Conservation (phyloP, 2,329 filamentous ascomycete genomes). For the Pseudogymnoascus sp. region DNA sequence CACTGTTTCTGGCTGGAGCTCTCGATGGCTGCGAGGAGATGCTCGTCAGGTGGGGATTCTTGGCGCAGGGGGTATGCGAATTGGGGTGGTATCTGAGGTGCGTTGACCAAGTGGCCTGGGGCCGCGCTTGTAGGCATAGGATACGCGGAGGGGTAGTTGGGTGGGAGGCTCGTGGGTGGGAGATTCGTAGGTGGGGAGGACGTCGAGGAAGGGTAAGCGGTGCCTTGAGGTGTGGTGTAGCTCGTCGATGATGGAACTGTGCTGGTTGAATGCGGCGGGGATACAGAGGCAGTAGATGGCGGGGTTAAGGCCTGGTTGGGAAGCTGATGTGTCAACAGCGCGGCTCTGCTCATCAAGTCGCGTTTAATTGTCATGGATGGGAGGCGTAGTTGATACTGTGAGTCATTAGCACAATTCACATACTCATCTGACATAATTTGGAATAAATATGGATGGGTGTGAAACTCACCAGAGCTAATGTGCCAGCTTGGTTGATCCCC, state of each 20-base stretch:
- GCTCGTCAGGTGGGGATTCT: background rate
- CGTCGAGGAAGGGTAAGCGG: background rate
- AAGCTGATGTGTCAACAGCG: background rate
- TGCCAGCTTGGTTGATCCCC: slow-evolving; percentile 51
- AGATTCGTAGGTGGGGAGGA: background rate
- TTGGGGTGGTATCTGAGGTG: background rate
- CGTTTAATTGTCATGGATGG: slow-evolving; percentile 56
- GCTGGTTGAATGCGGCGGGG: slow-evolving; percentile 4
- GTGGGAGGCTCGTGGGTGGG: background rate
- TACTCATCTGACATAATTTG: slow-evolving; percentile 8
- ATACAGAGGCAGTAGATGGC: background rate
- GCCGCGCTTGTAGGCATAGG: background rate
- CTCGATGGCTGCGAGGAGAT: background rate
- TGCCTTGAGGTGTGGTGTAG: background rate
- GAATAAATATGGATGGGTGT: background rate
- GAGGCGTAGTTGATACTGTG: slow-evolving; percentile 48
- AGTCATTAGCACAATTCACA: background rate
- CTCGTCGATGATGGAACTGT: background rate
- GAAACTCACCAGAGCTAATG: slow-evolving; percentile 44
- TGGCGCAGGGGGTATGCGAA: background rate
- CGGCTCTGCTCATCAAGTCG: slow-evolving; percentile 35
- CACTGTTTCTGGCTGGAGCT: background rate
- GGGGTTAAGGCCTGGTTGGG: background rate
- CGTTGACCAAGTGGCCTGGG: background rate
- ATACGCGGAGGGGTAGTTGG: background rate